Conservation (phyloP, 352 stramenopile species). For the Phytophthora foliorum region DNA sequence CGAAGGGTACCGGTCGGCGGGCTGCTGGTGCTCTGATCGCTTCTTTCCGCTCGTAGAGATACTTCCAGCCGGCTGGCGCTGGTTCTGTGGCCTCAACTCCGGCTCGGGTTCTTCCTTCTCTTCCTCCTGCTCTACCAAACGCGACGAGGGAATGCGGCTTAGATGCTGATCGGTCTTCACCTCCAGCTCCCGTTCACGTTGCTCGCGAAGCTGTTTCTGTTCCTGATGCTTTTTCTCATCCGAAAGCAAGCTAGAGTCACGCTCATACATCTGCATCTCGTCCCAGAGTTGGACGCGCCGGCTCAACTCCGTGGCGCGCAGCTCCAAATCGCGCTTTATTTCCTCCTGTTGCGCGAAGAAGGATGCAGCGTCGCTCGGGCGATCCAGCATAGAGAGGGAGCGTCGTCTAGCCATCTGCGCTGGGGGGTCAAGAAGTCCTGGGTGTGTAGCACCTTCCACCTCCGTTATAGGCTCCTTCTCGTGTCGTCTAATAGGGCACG, state of each 20-base stretch:
- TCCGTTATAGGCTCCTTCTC: conserved; percentile 27
- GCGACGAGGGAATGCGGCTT: conserved; percentile 25
- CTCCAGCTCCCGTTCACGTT: conserved; percentile 19
- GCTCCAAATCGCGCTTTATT: conserved; percentile 42
- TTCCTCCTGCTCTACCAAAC: conserved; percentile 33
- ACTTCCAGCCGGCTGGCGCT: conserved; percentile 23
- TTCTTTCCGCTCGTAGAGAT: conserved; percentile 27
- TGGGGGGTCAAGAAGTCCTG: conserved; percentile 25
- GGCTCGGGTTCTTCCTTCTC: conserved; percentile 36
- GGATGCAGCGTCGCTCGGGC: conserved; percentile 26
- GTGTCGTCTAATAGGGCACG: conserved; percentile 15
- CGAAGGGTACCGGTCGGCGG: conserved; percentile 33
- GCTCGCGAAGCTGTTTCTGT: conserved; percentile 18
- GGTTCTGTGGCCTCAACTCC: conserved; percentile 20
- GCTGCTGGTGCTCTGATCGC: conserved; percentile 10
- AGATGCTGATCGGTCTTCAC: conserved; percentile 14
- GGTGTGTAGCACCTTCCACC: conserved; percentile 38
- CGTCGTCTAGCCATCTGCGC: conserved; percentile 17
- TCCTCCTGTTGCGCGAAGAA: conserved; percentile 47
- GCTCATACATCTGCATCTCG: conserved; percentile 45
- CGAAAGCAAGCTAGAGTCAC: conserved; percentile 34
- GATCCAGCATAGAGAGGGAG: conserved; percentile 38
- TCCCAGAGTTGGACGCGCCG: conserved; percentile 43
- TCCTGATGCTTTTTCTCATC: conserved; percentile 13
- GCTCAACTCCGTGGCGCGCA: conserved; percentile 41